These are phyloP conservation scores for Haberlea rhodopensis DNA, from an alignment of 257 asterid species.

Conservation along the genomic window DNA sequence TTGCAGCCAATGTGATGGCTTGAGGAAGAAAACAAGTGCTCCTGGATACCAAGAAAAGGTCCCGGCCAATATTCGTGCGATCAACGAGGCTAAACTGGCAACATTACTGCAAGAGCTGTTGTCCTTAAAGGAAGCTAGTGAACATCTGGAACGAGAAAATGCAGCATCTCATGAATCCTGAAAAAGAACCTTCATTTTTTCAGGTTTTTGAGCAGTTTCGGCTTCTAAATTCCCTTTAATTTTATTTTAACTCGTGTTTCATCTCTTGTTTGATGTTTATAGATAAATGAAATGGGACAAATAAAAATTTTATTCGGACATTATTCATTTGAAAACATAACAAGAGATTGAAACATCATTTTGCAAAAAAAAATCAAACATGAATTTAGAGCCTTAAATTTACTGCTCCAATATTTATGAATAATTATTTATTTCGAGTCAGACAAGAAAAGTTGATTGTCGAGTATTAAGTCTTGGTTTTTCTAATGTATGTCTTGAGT, in stretches of 20 bases:
- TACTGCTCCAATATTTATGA: not conserved
- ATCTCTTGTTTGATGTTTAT: not conserved
- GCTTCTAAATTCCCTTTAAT: not conserved
- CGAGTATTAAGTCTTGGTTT: not conserved
- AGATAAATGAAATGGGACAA: not conserved
- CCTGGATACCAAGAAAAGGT: constrained; percentile 75
- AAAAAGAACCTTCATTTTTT: not conserved
- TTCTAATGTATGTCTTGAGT: not conserved
- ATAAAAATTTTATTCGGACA: not conserved
- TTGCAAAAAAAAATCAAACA: not conserved
- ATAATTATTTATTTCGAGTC: too few species aligned
- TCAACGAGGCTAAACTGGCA: constrained; percentile 50
- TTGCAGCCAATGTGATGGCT: constrained; percentile 67
- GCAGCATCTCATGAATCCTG: constrained; percentile 16
- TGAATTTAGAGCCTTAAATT: not conserved
- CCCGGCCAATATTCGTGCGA: constrained; percentile 54
- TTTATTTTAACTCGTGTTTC: not conserved
- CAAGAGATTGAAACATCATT: not conserved
- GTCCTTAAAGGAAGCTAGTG: constrained; percentile 56
- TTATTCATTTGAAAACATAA: not conserved
- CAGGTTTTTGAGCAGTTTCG: not conserved
- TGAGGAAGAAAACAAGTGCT: constrained; percentile 54
- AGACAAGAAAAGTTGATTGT: not conserved
- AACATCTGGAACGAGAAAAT: constrained; percentile 50
- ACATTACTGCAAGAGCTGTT: constrained; percentile 49